phyloP scores from a whole-genome alignment of 257 asterid species.

The Solanum etuberosum region DNA sequence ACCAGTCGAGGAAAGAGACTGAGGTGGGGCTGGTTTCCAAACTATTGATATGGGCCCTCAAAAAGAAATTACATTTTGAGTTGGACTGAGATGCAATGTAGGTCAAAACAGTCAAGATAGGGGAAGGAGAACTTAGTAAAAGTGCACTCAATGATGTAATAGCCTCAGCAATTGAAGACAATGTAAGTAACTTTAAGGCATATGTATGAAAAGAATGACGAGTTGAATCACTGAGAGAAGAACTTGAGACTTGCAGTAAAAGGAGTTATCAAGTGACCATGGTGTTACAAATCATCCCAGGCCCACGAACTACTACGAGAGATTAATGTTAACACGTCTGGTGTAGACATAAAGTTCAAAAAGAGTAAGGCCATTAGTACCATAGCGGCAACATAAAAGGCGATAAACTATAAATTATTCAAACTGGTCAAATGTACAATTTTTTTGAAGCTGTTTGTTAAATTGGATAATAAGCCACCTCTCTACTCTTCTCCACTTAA shows the following conservation, averaged over 20 bases:
- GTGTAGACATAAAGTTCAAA: not conserved
- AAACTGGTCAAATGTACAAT: not conserved
- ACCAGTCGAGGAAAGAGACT: not conserved
- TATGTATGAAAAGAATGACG: not conserved
- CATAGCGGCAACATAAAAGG: not conserved
- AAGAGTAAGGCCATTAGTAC: not conserved
- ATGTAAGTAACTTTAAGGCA: not conserved
- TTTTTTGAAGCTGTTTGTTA: not conserved
- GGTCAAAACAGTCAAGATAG: not conserved
- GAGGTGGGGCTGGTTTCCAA: not conserved
- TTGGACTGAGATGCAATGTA: not conserved
- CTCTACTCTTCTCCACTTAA: not conserved
- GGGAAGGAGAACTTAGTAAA: not conserved
- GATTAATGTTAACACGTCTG: not conserved
- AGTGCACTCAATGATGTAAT: not conserved
- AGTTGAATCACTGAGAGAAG: not conserved
- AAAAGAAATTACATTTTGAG: not conserved
- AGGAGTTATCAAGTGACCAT: not conserved
- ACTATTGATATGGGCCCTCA: not conserved
- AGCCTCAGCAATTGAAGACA: not conserved
- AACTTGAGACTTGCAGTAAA: not conserved
- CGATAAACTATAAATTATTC: not conserved
- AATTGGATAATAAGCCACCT: not conserved
- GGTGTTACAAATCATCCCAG: not conserved
- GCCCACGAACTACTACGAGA: not conserved